Conservation (phyloP, 306 rosid genomes). For the Morella rubra region DNA sequence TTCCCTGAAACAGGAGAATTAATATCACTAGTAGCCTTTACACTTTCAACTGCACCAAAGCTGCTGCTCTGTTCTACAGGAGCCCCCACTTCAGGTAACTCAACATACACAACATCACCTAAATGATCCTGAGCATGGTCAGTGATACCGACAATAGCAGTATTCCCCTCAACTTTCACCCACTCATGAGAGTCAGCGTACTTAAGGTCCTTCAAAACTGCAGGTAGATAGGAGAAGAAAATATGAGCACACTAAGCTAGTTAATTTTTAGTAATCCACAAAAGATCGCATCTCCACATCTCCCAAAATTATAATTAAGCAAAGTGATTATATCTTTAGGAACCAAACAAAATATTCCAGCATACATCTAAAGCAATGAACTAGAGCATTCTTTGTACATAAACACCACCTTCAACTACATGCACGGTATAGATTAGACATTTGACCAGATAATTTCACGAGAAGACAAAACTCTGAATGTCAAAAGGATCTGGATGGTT, state of each 20-base stretch:
- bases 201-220: constrained; percentile 79
- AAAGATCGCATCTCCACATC: neutral
- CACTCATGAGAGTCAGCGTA: constrained; percentile 86
- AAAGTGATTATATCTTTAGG: neutral
- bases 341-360: neutral
- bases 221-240: constrained; percentile 7
- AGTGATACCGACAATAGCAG: constrained; percentile 79
- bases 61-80: constrained; percentile 58
- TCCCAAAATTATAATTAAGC: neutral
- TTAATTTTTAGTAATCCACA: neutral
- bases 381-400: neutral
- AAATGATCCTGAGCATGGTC: constrained; percentile 97
- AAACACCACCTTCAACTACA: neutral
- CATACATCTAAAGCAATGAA: neutral
- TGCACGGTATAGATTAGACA: neutral
- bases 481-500: neutral
- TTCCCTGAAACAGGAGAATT: constrained; percentile 89
- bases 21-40: constrained; percentile 93
- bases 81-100: constrained; percentile 77
- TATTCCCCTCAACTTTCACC: constrained; percentile 80
- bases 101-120: constrained; percentile 96
- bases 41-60: constrained; percentile 97
- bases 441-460: neutral
- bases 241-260: neutral
- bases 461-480: neutral